Percentiles rank a stretch among this genome's conserved stretches.
Evolutionary conservation across 2,329 filamentous ascomycete genomes (phyloP).

Genomic region (Beauveria sp.): DNA sequence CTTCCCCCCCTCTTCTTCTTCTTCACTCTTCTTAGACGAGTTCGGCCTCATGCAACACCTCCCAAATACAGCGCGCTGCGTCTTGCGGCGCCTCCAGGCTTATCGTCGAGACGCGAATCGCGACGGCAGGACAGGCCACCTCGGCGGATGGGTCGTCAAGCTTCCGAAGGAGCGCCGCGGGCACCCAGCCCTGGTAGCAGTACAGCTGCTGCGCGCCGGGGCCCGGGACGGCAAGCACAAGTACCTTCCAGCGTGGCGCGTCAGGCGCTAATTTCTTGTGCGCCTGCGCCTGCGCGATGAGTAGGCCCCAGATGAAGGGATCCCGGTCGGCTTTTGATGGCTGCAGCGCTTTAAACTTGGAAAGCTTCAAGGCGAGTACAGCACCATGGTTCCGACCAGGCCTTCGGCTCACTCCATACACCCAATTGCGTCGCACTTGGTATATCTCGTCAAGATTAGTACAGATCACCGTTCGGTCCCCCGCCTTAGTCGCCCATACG

Average conservation of each 20-base stretch:
- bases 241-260: neutral
- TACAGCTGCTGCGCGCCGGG: neutral
- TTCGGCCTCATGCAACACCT: neutral
- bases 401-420: no score
- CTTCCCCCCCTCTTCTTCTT: neutral
- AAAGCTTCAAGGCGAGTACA: no score
- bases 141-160: neutral
- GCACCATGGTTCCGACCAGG: no score
- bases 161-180: neutral
- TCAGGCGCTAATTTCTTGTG: neutral
- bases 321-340: no score
- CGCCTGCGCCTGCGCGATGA: no score
- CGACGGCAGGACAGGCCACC: neutral
- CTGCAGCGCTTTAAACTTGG: no score
- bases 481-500: no score
- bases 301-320: no score
- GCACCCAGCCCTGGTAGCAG: neutral
- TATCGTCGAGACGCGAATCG: neutral
- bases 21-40: neutral
- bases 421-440: no score
- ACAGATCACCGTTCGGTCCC: no score
- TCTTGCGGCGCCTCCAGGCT: neutral
- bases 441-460: no score
- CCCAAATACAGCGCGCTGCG: neutral
- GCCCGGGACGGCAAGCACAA: neutral